phyloP scores from a whole-genome alignment of 2,329 filamentous ascomycete species.

The Hysterium pulicare region DNA sequence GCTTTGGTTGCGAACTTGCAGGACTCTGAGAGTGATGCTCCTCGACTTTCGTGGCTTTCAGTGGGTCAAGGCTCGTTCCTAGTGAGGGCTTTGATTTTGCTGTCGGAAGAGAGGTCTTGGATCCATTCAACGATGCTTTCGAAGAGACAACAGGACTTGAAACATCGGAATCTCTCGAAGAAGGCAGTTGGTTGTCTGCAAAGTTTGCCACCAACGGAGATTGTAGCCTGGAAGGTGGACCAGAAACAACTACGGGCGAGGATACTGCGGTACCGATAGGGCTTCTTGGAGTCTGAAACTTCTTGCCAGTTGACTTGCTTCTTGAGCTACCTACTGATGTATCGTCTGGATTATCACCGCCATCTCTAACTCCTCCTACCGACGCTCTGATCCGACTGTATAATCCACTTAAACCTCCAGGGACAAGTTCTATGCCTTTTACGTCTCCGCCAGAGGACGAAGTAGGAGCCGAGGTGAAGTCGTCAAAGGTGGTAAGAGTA shows the following conservation, averaged over 20 bases:
- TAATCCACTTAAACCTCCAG: conserved; percentile 82
- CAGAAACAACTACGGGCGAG: conserved; percentile 35
- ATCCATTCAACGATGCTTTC: conserved; percentile 30
- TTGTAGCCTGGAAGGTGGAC: conserved; percentile 35
- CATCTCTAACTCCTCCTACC: conserved; percentile 67
- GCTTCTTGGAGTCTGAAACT: conserved; percentile 19
- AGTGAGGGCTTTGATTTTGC: conserved; percentile 29
- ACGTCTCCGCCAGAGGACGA: conserved; percentile 59
- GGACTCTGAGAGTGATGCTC: conserved; percentile 24
- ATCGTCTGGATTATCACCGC: conserved; percentile 22
- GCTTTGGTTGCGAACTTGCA: conserved; percentile 20
- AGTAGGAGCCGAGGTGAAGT: conserved; percentile 71
- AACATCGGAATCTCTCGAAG: conserved; percentile 32
- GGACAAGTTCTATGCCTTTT: conserved; percentile 71
- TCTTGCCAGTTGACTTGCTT: conserved; percentile 13
- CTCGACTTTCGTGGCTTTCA: conserved; percentile 20
- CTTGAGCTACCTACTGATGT: conserved; percentile 20
- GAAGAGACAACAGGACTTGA: conserved; percentile 26
- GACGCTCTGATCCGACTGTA: conserved; percentile 83
- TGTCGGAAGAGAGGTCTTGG: conserved; percentile 25
- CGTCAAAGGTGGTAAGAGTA: conserved; percentile 87
- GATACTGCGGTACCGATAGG: conserved; percentile 28
- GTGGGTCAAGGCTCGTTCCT: conserved; percentile 19
- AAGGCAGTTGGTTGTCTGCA: conserved; percentile 28
- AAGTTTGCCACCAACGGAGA: conserved; percentile 37